phyloP scores from a whole-genome alignment of 176 grass and related monocot species.

The Cenchrus americanus region DNA sequence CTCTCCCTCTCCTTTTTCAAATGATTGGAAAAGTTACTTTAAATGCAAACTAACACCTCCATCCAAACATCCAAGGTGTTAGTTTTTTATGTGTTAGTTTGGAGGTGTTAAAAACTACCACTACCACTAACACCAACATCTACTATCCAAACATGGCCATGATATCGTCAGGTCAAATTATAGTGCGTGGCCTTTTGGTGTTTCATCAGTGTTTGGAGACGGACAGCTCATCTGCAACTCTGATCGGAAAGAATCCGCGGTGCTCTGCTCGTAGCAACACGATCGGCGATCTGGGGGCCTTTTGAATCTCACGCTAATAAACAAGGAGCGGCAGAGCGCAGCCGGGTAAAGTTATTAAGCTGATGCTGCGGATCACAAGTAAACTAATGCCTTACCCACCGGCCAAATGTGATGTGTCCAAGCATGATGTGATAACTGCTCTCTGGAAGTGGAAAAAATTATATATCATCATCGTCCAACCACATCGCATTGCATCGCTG shows the following conservation, averaged over 20 bases:
- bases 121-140: too few relatives aligned
- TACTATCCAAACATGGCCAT: too few relatives aligned
- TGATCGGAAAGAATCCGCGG: conserved; percentile 17
- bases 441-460: not conserved
- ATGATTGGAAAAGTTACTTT: too few relatives aligned
- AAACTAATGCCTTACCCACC: conserved; percentile 51
- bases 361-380: conserved; percentile 13
- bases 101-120: too few relatives aligned
- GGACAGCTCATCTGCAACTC: conserved; percentile 50
- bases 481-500: not conserved
- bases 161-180: conserved; percentile 44
- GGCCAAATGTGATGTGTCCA: conserved; percentile 43
- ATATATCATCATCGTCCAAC: not conserved
- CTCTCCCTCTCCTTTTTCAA: too few relatives aligned
- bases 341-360: conserved; percentile 38
- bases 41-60: too few relatives aligned
- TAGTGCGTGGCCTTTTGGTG: conserved; percentile 49
- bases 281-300: conserved; percentile 34
- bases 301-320: conserved; percentile 50
- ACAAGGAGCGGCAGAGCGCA: not conserved
- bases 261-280: conserved; percentile 26
- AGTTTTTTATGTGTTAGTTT: too few relatives aligned
- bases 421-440: conserved; percentile 27
- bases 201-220: conserved; percentile 20
- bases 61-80: too few relatives aligned